Percentiles rank a stretch among this genome's conserved stretches.
These are phyloP conservation scores for Yamadazyma siamensis DNA, from an alignment of 1,139 yeast species.

Conservation along the genomic window DNA sequence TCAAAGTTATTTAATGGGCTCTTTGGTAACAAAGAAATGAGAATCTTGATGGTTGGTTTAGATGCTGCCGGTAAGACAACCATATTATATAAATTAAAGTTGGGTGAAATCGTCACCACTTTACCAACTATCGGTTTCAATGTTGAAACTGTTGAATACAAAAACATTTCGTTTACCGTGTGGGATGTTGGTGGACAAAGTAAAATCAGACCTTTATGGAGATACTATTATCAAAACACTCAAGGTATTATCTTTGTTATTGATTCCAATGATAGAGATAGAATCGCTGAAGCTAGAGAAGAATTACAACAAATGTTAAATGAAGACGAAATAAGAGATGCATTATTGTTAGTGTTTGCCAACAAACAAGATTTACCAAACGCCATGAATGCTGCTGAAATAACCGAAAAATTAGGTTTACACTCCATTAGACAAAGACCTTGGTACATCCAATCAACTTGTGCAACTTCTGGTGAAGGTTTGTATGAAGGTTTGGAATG, in stretches of 20 bases:
- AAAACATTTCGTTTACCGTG: conserved; percentile 39
- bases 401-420: conserved; percentile 41
- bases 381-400: conserved; percentile 45
- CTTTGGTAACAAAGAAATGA: conserved; percentile 42
- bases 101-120: conserved; percentile 41
- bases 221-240: conserved; percentile 43
- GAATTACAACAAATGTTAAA: conserved; percentile 44
- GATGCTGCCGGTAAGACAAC: conserved; percentile 46
- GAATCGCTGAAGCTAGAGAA: conserved; percentile 43
- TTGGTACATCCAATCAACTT: conserved; percentile 42
- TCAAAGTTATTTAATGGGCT: conserved; percentile 34
- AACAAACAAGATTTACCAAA: conserved; percentile 44
- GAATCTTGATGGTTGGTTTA: conserved; percentile 43
- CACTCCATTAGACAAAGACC: conserved; percentile 43
- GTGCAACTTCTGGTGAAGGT: conserved; percentile 44
- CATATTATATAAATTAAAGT: conserved; percentile 39
- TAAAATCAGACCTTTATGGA: conserved; percentile 43
- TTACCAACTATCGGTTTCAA: conserved; percentile 43
- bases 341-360: conserved; percentile 40
- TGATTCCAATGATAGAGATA: conserved; percentile 43
- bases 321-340: conserved; percentile 43
- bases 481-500: conserved; percentile 44
- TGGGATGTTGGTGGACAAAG: conserved; percentile 48
- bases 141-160: conserved; percentile 42
- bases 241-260: conserved; percentile 42